Evolutionary conservation across 139 green algal genomes (phyloP).

Genomic region (Tetradesmus lagerheimii): DNA sequence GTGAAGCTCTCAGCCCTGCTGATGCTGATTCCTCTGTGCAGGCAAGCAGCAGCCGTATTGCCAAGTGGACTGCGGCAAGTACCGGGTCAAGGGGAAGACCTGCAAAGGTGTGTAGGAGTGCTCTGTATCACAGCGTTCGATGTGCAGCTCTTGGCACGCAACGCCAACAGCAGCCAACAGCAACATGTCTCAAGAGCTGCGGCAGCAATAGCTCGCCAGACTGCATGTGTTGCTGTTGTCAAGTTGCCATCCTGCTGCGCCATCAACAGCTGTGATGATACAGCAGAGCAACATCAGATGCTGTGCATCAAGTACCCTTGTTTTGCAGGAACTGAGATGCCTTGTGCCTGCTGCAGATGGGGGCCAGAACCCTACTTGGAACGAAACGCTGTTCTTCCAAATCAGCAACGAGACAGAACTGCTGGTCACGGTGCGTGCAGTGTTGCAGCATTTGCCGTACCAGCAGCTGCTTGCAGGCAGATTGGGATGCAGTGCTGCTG

Average conservation of each 20-base stretch:
- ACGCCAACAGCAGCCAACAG: not conserved
- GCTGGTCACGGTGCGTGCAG: not conserved
- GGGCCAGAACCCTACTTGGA: constrained; percentile 9
- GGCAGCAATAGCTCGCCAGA: too few relatives aligned
- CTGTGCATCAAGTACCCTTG: not conserved
- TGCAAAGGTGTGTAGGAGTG: not conserved
- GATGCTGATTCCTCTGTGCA: not conserved
- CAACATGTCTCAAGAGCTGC: too few relatives aligned
- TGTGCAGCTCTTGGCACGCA: not conserved
- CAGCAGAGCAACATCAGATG: not conserved
- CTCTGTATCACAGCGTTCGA: too few relatives aligned
- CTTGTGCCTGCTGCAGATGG: constrained; percentile 24
- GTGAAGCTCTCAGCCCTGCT: not conserved
- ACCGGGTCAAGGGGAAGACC: not conserved
- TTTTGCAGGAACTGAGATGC: not conserved
- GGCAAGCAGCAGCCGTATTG: constrained; percentile 26
- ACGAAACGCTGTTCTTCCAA: constrained; percentile 34
- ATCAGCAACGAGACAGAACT: constrained; percentile 15
- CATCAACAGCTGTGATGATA: not conserved
- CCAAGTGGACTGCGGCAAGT: not conserved
- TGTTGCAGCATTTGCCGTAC: not conserved
- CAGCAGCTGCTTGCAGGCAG: not conserved
- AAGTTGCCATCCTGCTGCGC: not conserved
- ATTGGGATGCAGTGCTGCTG: not conserved
- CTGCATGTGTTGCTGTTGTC: too few relatives aligned